Conservation (phyloP, 805 yeast genomes). For the Pichia nakasei region DNA sequence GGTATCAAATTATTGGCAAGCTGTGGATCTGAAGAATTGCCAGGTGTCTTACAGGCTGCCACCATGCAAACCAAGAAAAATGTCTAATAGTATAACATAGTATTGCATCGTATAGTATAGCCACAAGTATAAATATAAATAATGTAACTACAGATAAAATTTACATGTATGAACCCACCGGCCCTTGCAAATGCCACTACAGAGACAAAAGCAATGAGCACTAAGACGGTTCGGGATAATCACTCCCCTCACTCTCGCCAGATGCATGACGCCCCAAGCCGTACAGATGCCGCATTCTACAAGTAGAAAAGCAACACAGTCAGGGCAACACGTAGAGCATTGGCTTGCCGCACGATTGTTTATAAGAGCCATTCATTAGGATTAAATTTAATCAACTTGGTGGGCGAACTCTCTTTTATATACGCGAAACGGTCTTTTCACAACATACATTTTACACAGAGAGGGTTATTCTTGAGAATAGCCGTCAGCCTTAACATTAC, state of each 20-base stretch:
- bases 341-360: slow-evolving; percentile 62
- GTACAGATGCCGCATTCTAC: slow-evolving; percentile 22
- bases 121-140: slow-evolving; percentile 2
- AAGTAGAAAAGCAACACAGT: slow-evolving; percentile 8
- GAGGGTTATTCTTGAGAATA: slow-evolving; percentile 9
- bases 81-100: slow-evolving; percentile 10
- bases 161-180: slow-evolving; percentile 57
- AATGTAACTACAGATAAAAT: no score
- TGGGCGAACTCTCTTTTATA: not conserved
- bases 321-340: slow-evolving; percentile 66
- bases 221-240: slow-evolving; percentile 49
- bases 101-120: not conserved
- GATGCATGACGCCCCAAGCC: slow-evolving; percentile 55
- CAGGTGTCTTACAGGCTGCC: slow-evolving; percentile 60
- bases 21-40: slow-evolving; percentile 54
- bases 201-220: slow-evolving; percentile 42
- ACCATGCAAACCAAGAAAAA: slow-evolving; percentile 35
- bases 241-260: slow-evolving; percentile 46
- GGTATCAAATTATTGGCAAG: slow-evolving; percentile 46
- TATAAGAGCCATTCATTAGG: slow-evolving; percentile 9
- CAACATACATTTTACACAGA: no score
- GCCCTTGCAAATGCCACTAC: slow-evolving; percentile 38
- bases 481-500: no score
- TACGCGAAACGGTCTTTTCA: no score
- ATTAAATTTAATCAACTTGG: slow-evolving; percentile 8